Evolutionary conservation across 768 basidiomycete genomes (phyloP).

Genomic region (Trametes sanguinea): DNA sequence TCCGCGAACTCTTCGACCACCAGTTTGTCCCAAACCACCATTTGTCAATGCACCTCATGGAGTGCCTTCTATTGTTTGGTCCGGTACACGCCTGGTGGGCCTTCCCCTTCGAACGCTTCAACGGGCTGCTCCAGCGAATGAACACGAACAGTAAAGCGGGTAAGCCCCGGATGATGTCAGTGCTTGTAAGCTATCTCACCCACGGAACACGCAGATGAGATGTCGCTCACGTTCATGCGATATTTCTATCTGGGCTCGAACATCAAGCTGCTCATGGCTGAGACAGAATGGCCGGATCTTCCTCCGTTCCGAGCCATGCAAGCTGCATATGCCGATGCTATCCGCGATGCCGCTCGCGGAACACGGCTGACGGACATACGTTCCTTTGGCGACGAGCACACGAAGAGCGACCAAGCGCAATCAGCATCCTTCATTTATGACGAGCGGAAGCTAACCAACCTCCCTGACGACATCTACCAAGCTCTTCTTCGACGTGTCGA

Average conservation of each 20-base stretch:
- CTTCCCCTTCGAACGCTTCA: conserved; percentile 36
- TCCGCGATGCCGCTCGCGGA: not conserved
- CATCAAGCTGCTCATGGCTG: not conserved
- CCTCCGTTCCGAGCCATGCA: not conserved
- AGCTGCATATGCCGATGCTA: not conserved
- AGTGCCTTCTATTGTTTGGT: conserved; percentile 33
- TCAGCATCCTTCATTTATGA: not conserved
- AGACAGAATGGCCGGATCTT: not conserved
- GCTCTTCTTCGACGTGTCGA: not conserved
- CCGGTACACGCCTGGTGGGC: conserved; percentile 31
- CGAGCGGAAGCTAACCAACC: not conserved
- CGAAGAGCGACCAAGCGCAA: no score
- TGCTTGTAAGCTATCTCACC: no score
- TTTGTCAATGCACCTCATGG: conserved; percentile 34
- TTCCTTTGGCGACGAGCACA: not conserved
- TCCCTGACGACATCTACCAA: not conserved
- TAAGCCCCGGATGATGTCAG: no score
- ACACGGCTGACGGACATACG: not conserved
- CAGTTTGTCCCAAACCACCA: conserved; percentile 37
- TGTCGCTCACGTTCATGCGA: conserved; percentile 1
- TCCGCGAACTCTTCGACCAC: conserved; percentile 28
- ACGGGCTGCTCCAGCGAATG: conserved; percentile 27
- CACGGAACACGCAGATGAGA: no score
- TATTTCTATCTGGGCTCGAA: conserved; percentile 3
- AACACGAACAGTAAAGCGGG: conserved; percentile 33